A percentile compares a stretch with the other conserved stretches of the same genome.
Conservation (phyloP, 176 grass and related monocot genomes). For the Zea mays region DNA sequence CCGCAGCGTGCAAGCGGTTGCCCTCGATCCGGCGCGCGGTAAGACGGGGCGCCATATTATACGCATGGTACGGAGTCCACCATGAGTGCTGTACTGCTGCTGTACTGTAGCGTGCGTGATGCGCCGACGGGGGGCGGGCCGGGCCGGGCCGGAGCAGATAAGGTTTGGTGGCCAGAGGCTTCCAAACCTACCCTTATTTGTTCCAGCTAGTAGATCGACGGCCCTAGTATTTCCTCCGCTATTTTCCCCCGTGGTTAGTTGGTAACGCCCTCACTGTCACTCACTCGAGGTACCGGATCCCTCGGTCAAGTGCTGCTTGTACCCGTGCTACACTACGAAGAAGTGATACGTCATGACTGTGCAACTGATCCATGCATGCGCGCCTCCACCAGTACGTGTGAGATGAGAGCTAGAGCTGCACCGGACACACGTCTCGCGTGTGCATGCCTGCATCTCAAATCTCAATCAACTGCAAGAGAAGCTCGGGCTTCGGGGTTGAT, state of each 20-base stretch:
- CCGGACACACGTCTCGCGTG: neutral
- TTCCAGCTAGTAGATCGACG: no score
- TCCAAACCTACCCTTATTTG: neutral
- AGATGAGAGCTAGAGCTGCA: neutral
- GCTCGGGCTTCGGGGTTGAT: no score
- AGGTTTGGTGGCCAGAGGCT: slow-evolving; percentile 31
- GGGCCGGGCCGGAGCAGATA: neutral
- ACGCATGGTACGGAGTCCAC: no score
- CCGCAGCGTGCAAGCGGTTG: no score
- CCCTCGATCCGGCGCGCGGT: no score
- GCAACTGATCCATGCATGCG: neutral
- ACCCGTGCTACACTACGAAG: neutral
- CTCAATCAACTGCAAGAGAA: no score
- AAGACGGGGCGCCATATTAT: no score
- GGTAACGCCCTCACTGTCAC: slow-evolving; percentile 10
- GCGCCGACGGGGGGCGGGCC: neutral
- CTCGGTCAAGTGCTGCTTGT: slow-evolving; percentile 18
- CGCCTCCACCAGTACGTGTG: neutral
- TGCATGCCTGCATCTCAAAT: neutral
- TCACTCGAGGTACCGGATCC: neutral
- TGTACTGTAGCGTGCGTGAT: neutral
- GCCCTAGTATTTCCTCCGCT: neutral
- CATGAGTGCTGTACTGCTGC: no score
- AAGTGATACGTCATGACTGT: neutral
- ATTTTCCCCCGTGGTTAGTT: slow-evolving; percentile 15